phyloP scores from a whole-genome alignment of 768 basidiomycete genomes.

The Suillus occidentalis region DNA sequence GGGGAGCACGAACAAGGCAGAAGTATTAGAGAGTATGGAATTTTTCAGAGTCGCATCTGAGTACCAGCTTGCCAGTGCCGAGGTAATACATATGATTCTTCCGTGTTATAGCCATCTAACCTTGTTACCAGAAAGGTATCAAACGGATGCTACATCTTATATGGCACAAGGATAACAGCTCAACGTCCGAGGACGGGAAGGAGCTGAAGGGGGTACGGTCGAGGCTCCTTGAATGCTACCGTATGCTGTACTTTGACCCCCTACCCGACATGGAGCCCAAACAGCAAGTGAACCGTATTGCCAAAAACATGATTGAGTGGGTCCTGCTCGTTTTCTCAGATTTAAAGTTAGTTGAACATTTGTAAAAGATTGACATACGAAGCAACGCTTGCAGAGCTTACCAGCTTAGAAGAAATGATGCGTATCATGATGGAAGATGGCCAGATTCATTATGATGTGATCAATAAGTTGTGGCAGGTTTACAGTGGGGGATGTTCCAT shows the following conservation, averaged over 20 bases:
- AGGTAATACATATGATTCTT: conserved; percentile 43
- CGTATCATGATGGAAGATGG: conserved; percentile 92
- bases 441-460: conserved; percentile 80
- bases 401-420: conserved; percentile 96
- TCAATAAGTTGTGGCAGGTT: conserved; percentile 92
- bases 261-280: conserved; percentile 73
- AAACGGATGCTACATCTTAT: conserved; percentile 97
- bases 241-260: conserved; percentile 84
- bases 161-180: conserved; percentile 92
- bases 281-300: conserved; percentile 86
- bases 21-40: conserved; percentile 83
- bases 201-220: conserved; percentile 89
- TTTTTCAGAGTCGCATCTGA: conserved; percentile 84
- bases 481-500: conserved; percentile 63
- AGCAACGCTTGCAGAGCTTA: conserved; percentile 91
- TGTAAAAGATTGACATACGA: conserved; percentile 77
- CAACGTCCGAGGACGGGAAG: conserved; percentile 70
- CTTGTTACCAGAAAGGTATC: conserved; percentile 64
- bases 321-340: conserved; percentile 21
- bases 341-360: conserved; percentile 6
- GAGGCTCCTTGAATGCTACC: conserved; percentile 86
- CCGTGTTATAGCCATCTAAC: conserved; percentile 7
- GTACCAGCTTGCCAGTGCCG: conserved; percentile 77
- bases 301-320: conserved; percentile 97
- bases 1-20: conserved; percentile 82